Evolutionary conservation across 805 yeast genomes (phyloP).

Genomic region (Schwanniomyces occidentalis): DNA sequence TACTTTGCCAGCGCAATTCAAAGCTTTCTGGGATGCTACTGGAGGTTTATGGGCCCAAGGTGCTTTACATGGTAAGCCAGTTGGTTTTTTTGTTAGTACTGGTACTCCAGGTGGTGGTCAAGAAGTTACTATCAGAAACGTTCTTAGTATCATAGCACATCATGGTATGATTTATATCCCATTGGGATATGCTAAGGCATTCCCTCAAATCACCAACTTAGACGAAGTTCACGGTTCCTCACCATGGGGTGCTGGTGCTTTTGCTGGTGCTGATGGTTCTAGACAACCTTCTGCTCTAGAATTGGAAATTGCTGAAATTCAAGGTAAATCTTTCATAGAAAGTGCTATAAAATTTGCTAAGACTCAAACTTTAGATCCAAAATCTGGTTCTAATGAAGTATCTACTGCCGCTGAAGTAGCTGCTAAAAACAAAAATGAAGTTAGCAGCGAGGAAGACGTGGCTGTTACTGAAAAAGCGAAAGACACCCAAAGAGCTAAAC

Average conservation of each 20-base stretch:
- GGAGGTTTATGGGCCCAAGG: slow-evolving; percentile 78
- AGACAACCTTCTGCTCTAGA: slow-evolving; percentile 68
- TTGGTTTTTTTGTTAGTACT: slow-evolving; percentile 69
- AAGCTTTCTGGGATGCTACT: slow-evolving; percentile 73
- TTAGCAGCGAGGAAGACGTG: neutral
- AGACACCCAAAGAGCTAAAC: slow-evolving; percentile 9
- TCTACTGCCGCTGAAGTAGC: slow-evolving; percentile 3
- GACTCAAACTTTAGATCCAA: too few species aligned
- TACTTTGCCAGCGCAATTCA: slow-evolving; percentile 72
- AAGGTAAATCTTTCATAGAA: slow-evolving; percentile 60
- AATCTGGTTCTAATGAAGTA: slow-evolving; percentile 1
- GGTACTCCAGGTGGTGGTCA: slow-evolving; percentile 80
- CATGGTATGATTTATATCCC: slow-evolving; percentile 81
- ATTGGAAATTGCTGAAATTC: slow-evolving; percentile 59
- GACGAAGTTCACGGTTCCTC: slow-evolving; percentile 79
- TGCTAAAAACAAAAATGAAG: neutral
- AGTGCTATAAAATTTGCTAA: slow-evolving; percentile 18
- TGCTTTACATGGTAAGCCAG: slow-evolving; percentile 68
- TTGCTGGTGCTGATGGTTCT: slow-evolving; percentile 75
- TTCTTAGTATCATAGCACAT: slow-evolving; percentile 62
- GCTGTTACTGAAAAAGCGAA: slow-evolving; percentile 1
- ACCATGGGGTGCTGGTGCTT: slow-evolving; percentile 86
- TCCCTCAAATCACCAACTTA: slow-evolving; percentile 54
- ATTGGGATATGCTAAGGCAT: slow-evolving; percentile 65
- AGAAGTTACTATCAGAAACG: slow-evolving; percentile 64